Evolutionary conservation across 257 asterid species (phyloP), one percentile per base, ranked within the genome.

Genomic region (Haberlea rhodopensis): DNA sequence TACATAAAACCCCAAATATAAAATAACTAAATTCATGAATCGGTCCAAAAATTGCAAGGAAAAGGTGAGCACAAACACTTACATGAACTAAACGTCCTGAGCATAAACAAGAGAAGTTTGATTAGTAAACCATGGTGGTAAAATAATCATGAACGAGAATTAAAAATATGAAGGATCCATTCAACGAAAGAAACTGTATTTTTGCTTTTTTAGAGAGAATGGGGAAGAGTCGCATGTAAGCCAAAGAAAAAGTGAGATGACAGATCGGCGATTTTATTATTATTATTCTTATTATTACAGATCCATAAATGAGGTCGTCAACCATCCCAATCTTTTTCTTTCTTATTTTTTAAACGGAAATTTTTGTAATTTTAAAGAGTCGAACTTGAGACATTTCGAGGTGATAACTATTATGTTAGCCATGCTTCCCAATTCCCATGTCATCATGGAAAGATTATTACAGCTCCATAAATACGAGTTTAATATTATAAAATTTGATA

Each of bases 21-120:
- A 34, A 52, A 63, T 20, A 72, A 68, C 10, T 54, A 53, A 51
- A 75, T 24, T 2, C 58, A 15, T 24, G 27, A 73, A 61, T 63
- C 69, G 57, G 58, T 31, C 52, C 18, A 56, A 28, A 51, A 45
- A 52, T 24, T 68, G 29, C 53, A 55, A 18, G 20, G 4, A 23
- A 6, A 40, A 37, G 28, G 34, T 2, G n/a, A 32, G 8, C 62
- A 61, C 15, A 57, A 19, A 13, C 21, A 75, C 94, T 81, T 62
- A 83, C 94, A 68, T 68, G 79, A 68, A 69, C 74, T 78, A 53
- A 75, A 15, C 8, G 51, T 43, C 51, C 28, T 58, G 69, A 67
- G 63, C 60, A 72, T 15, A 69, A 70, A 73, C 79, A 76, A 77
- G 78, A 75, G 65, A 34, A 70, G 71, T 82, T 74, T 67, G 82